These are phyloP conservation scores for Phyllosticta citribraziliensis DNA, from an alignment of 2,329 filamentous ascomycete genomes.

Conservation along the genomic window DNA sequence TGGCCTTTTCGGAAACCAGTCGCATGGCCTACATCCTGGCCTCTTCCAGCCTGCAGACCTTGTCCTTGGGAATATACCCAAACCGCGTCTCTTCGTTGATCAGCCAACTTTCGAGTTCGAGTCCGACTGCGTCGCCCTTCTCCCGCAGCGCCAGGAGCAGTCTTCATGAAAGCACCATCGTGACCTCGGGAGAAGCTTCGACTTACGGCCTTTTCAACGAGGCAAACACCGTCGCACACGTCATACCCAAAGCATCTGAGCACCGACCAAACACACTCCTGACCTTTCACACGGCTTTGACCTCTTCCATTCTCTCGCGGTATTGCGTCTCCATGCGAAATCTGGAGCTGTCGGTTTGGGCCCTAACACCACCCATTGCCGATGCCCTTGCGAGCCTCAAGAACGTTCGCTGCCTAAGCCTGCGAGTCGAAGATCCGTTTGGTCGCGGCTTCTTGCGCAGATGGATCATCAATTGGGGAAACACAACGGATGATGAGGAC, in stretches of 20 bases:
- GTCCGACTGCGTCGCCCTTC: conserved; percentile 7
- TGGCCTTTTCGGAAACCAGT: conserved; percentile 26
- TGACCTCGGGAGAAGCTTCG: neutral
- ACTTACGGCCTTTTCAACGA: neutral
- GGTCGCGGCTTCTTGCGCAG: conserved; percentile 13
- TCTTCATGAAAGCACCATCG: neutral
- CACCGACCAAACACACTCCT: conserved; percentile 7
- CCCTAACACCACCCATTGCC: conserved; percentile 17
- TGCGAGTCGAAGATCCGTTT: conserved; percentile 19
- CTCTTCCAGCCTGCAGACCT: conserved; percentile 41
- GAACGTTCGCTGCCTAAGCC: conserved; percentile 17
- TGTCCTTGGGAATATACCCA: conserved; percentile 78
- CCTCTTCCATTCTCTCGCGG: conserved; percentile 17
- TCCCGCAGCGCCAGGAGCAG: conserved; percentile 7
- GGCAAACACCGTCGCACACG: conserved; percentile 4
- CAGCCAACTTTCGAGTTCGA: conserved; percentile 42
- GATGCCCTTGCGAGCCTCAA: conserved; percentile 15
- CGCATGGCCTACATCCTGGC: conserved; percentile 20
- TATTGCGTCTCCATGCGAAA: conserved; percentile 18
- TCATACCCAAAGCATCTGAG: conserved; percentile 8
- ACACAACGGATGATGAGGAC: neutral
- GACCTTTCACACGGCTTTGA: conserved; percentile 21
- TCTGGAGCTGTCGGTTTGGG: conserved; percentile 23
- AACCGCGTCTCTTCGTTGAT: conserved; percentile 65
- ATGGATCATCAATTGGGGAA: conserved; percentile 9